These are phyloP conservation scores for Alternaria alternata DNA, from an alignment of 2,329 filamentous ascomycete genomes.

Conservation along the genomic window DNA sequence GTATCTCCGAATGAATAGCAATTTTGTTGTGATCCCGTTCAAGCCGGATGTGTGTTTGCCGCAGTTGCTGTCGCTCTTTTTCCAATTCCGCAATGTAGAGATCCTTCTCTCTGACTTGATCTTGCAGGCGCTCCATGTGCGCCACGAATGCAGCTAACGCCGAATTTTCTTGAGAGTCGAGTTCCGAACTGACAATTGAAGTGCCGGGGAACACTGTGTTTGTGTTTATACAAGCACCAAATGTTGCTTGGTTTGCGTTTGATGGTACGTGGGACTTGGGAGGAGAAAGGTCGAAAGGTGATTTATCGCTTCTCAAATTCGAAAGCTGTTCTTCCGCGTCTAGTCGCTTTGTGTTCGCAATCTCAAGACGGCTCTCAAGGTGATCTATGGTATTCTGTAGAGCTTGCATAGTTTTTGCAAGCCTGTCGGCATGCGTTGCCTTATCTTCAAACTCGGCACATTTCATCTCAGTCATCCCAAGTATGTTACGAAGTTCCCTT, in stretches of 20 bases:
- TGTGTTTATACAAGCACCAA: conserved; percentile 34
- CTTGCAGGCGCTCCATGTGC: conserved; percentile 45
- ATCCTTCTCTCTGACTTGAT: conserved; percentile 44
- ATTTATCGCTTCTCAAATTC: conserved; percentile 38
- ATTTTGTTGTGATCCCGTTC: conserved; percentile 35
- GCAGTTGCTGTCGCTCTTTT: conserved; percentile 27
- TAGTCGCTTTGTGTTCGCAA: conserved; percentile 52
- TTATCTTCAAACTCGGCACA: conserved; percentile 41
- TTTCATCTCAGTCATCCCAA: conserved; percentile 45
- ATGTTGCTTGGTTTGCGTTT: conserved; percentile 1
- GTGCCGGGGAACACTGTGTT: conserved; percentile 41
- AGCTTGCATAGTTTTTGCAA: conserved; percentile 37
- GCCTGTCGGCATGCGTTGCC: conserved; percentile 35
- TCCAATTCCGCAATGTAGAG: conserved; percentile 34
- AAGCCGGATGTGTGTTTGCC: conserved; percentile 27
- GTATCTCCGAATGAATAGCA: conserved; percentile 39
- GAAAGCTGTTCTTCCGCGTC: conserved; percentile 52
- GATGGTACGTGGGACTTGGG: conserved; percentile 16
- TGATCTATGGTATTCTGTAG: conserved; percentile 50
- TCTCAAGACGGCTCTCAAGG: conserved; percentile 50
- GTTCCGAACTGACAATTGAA: conserved; percentile 23
- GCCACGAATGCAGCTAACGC: conserved; percentile 36
- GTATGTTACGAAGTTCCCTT: conserved; percentile 36
- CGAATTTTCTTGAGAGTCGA: conserved; percentile 31
- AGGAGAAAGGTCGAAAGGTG: conserved; percentile 34